Conservation (phyloP, 805 yeast genomes). For the Kodamaea hsintzibuensis region DNA sequence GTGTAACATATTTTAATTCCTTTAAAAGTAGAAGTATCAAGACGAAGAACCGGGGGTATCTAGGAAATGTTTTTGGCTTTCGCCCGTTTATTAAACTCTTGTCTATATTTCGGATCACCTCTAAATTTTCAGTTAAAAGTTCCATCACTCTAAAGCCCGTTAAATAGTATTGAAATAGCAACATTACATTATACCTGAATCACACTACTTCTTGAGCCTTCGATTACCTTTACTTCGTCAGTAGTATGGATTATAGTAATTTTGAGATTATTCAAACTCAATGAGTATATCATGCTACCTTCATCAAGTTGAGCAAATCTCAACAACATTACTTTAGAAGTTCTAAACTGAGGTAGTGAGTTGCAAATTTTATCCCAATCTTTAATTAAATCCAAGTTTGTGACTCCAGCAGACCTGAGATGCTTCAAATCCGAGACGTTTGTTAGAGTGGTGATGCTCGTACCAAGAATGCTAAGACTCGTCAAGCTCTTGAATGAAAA, state of each 20-base stretch:
- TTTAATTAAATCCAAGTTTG: neutral
- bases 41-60: too few relatives aligned
- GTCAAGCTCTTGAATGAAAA: neutral
- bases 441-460: neutral
- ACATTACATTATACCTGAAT: neutral
- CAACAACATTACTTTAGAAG: neutral
- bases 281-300: neutral
- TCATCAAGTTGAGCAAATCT: neutral
- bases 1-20: too few relatives aligned
- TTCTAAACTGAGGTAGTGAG: neutral
- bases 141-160: too few relatives aligned
- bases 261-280: neutral
- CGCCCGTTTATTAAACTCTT: too few relatives aligned
- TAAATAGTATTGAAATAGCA: too few relatives aligned
- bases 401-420: neutral
- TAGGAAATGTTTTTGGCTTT: too few relatives aligned
- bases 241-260: neutral
- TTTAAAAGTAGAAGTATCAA: too few relatives aligned
- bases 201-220: neutral
- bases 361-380: neutral
- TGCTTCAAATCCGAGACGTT: neutral
- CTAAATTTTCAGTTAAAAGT: too few relatives aligned
- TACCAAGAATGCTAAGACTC: neutral
- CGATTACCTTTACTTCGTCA: neutral
- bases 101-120: too few relatives aligned